Evolutionary conservation across 2,329 filamentous ascomycete species (phyloP).

Genomic region (Penicillium palitans): DNA sequence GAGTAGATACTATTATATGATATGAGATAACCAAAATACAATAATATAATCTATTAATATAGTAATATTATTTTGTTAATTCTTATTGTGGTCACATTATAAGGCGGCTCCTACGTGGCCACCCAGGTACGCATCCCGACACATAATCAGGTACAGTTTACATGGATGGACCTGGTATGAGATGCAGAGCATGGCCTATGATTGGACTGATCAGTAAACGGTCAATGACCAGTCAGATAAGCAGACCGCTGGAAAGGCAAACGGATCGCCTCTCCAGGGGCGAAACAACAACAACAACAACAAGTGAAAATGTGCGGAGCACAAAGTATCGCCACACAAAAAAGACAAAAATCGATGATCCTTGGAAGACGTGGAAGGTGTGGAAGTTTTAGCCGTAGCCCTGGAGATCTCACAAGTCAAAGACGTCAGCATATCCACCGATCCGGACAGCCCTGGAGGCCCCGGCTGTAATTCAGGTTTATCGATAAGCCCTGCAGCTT

Average conservation of each 20-base stretch:
- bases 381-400: neutral
- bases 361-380: neutral
- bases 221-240: conserved; percentile 8
- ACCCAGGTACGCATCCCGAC: conserved; percentile 14
- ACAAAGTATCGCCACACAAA: neutral
- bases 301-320: neutral
- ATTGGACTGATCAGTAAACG: conserved; percentile 11
- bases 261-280: conserved; percentile 10
- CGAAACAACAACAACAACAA: neutral
- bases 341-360: neutral
- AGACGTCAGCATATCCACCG: conserved; percentile 20
- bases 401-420: conserved; percentile 12
- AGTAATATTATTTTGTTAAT: neutral
- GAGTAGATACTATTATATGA: neutral
- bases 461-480: conserved; percentile 13
- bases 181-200: conserved; percentile 9
- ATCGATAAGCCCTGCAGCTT: conserved; percentile 28
- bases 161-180: conserved; percentile 22
- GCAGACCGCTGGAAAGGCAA: conserved; percentile 27
- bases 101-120: conserved; percentile 16
- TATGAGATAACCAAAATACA: neutral
- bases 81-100: neutral
- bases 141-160: conserved; percentile 13
- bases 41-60: neutral
- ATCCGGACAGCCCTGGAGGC: neutral